These are phyloP conservation scores for Mycena sp. DNA, from an alignment of 1,284 basidiomycete species.

Conservation along the genomic window DNA sequence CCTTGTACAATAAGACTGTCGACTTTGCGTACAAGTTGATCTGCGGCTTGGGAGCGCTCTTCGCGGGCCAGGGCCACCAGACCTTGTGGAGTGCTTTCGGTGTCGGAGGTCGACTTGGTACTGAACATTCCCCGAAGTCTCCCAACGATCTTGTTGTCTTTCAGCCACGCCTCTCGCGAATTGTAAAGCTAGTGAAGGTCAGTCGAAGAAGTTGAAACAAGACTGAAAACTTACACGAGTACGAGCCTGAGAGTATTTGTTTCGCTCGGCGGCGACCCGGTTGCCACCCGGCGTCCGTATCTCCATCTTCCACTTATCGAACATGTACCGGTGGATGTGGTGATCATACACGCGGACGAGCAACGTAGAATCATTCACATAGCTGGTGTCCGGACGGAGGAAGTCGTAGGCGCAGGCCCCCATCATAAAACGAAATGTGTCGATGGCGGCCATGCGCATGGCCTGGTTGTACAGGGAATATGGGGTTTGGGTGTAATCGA, in stretches of 20 bases:
- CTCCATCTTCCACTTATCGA: conserved; percentile 6
- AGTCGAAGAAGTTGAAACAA: not conserved
- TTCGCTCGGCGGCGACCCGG: not conserved
- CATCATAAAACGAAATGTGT: conserved; percentile 16
- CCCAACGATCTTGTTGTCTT: not conserved
- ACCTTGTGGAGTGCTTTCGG: not conserved
- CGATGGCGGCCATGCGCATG: conserved; percentile 22
- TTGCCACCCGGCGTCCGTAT: conserved; percentile 14
- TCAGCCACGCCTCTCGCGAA: not conserved
- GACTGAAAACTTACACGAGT: conserved; percentile 1
- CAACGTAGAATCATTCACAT: not conserved
- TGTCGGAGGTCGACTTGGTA: conserved; percentile 11
- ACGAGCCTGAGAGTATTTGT: conserved; percentile 10
- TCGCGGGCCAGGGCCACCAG: conserved; percentile 2
- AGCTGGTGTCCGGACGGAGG: conserved; percentile 7
- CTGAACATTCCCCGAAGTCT: not conserved
- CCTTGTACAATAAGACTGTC: conserved; percentile 1
- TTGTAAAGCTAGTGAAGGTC: not conserved
- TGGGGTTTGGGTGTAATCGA: conserved; percentile 16
- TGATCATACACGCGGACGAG: conserved; percentile 10
- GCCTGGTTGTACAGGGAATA: conserved; percentile 18
- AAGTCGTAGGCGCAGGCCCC: conserved; percentile 6
- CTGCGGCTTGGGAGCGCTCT: conserved; percentile 13
- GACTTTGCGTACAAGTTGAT: conserved; percentile 2
- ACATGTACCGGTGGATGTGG: conserved; percentile 5